A percentile compares a stretch with the other conserved stretches of the same genome.
phyloP scores from a whole-genome alignment of 1,284 basidiomycete genomes.

The Cystobasidium sp. region DNA sequence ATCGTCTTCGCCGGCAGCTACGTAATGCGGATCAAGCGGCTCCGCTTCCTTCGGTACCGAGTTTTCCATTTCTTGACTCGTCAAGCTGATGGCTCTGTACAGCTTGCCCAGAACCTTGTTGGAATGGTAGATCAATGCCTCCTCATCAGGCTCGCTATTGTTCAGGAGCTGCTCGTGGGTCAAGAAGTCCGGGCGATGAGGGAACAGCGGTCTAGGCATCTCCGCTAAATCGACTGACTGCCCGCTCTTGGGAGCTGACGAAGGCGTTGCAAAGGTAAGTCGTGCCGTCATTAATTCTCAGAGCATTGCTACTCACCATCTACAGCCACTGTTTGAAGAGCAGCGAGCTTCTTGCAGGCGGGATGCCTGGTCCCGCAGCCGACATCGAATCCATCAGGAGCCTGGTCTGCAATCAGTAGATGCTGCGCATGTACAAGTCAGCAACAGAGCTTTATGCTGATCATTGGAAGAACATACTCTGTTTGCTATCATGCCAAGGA shows the following conservation, averaged over 20 bases:
- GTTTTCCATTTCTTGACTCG: constrained; percentile 38
- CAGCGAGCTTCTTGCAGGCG: constrained; percentile 67
- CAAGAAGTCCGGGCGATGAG: constrained; percentile 46
- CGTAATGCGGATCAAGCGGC: constrained; percentile 4
- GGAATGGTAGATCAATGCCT: constrained; percentile 45
- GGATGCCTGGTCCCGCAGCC: constrained; percentile 60
- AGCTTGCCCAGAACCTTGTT: constrained; percentile 46
- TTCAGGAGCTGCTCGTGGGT: constrained; percentile 26
- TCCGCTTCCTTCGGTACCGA: constrained; percentile 39
- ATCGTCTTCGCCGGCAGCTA: constrained; percentile 37
- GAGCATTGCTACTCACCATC: constrained; percentile 38
- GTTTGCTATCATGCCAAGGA: constrained; percentile 46
- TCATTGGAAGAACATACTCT: not conserved
- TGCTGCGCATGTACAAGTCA: constrained; percentile 61
- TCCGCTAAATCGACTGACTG: constrained; percentile 22
- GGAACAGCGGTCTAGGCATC: constrained; percentile 44
- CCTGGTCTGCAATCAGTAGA: constrained; percentile 72
- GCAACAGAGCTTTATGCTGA: constrained; percentile 53
- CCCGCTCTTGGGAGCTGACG: constrained; percentile 46
- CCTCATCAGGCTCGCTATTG: constrained; percentile 8
- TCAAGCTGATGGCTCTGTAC: constrained; percentile 46
- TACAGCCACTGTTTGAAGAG: constrained; percentile 69
- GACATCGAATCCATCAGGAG: constrained; percentile 58
- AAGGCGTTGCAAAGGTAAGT: not conserved
- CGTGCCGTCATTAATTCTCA: not conserved